Base-by-base conservation (phyloP, 106 monocot species). In the Alisma plantagoaquatica region DNA sequence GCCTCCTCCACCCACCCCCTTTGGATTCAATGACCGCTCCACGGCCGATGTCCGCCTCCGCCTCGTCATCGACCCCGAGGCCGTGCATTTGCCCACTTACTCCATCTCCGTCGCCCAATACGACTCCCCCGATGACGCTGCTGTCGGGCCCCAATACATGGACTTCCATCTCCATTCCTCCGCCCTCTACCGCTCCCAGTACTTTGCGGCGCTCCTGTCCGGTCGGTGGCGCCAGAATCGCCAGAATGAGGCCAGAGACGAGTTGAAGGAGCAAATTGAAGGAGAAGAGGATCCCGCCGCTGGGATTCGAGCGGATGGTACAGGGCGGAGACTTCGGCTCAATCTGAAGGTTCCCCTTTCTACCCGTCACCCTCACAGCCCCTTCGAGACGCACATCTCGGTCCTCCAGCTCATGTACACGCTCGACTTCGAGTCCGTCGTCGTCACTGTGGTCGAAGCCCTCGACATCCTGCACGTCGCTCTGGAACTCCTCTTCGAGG, bases 201-300 rank as follows among this genome's bases (percentile, higher is more conserved):
- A 81, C 62, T 96, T 88, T 63, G 56, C 71, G 16, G 80, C 83
- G 44, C 87, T 87, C 56, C 83, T 94, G 44, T 94, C 93, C 67
- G 81, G 66, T 51, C 75, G 87, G n/a, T 88, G 87, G 88, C 54
- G 25, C 1, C 69, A 21, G 33, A 0, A 24, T 23, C 19, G 31
- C 19, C 17, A 31, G 29, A 14, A 7, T n/a, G n/a, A n/a, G n/a
- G n/a, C n/a, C n/a, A n/a, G n/a, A n/a, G n/a, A n/a, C n/a, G n/a
- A n/a, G 35, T 14, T 38, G 35, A 5, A 38, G 20, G 41, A 58
- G 23, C 41, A 25, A 3, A 27, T 6, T 38, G 35, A 38, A 38
- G 14, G 35, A 38, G 9, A 14, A 38, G 35, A 38, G 35, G 35
- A 14, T n/a, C n/a, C n/a, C n/a, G n/a, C n/a, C n/a, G n/a, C n/a